phyloP scores from a whole-genome alignment of 306 rosid species.

The Cicer judaicum region DNA sequence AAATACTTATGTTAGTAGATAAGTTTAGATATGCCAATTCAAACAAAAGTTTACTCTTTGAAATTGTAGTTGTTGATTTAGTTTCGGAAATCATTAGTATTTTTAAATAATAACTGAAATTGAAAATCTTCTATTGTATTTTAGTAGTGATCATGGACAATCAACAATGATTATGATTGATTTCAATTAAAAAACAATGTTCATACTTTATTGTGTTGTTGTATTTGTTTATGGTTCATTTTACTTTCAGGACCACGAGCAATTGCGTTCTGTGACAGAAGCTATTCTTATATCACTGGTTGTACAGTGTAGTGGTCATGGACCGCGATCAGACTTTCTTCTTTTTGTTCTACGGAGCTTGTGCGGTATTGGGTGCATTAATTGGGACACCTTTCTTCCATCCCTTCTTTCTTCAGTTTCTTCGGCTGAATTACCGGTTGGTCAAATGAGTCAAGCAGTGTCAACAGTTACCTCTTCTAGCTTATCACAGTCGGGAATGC shows the following conservation, averaged over 20 bases:
- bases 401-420: constrained; percentile 85
- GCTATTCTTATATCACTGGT: constrained; percentile 80
- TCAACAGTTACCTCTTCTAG: constrained; percentile 65
- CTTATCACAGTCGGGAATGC: constrained; percentile 75
- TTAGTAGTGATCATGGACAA: too few species aligned
- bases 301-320: constrained; percentile 89
- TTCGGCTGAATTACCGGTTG: constrained; percentile 66
- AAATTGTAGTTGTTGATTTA: background rate
- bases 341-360: constrained; percentile 81
- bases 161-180: too few species aligned
- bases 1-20: too few species aligned
- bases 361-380: constrained; percentile 75
- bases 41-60: background rate
- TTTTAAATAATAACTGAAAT: too few species aligned
- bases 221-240: constrained; percentile 5
- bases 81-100: too few species aligned
- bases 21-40: too few species aligned
- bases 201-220: background rate
- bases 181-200: background rate
- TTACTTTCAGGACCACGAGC: constrained; percentile 87
- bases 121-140: too few species aligned
- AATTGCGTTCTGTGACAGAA: constrained; percentile 80
- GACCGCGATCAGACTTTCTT: constrained; percentile 87
- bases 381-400: constrained; percentile 91
- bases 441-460: constrained; percentile 73